A percentile compares a stretch with the other conserved stretches of the same genome.
Conservation (phyloP, 1,139 yeast species). For the Suhomyces bokatorum region DNA sequence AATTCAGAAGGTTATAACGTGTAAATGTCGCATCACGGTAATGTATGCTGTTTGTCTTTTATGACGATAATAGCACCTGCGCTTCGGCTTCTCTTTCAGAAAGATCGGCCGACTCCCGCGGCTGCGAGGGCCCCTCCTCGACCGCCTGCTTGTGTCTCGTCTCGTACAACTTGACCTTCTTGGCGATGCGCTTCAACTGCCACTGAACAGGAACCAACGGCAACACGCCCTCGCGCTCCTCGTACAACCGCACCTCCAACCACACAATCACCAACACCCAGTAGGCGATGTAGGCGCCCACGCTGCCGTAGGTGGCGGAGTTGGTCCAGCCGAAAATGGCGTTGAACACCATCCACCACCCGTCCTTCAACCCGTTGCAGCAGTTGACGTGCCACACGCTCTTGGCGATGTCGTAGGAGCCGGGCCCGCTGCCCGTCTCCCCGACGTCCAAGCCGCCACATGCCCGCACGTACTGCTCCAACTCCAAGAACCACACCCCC, state of each 20-base stretch:
- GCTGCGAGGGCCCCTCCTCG: neutral
- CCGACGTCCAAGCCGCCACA: slow-evolving; percentile 49
- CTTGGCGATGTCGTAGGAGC: slow-evolving; percentile 42
- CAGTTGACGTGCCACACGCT: slow-evolving; percentile 55
- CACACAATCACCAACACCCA: slow-evolving; percentile 35
- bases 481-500: slow-evolving; percentile 49
- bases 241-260: slow-evolving; percentile 26
- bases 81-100: slow-evolving; percentile 15
- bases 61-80: slow-evolving; percentile 7
- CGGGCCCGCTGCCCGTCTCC: slow-evolving; percentile 52
- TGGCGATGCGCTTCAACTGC: slow-evolving; percentile 26
- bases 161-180: slow-evolving; percentile 20
- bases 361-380: slow-evolving; percentile 48
- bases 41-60: neutral
- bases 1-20: no score
- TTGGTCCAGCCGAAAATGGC: slow-evolving; percentile 53
- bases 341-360: slow-evolving; percentile 51
- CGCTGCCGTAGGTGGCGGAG: slow-evolving; percentile 51
- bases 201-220: slow-evolving; percentile 30
- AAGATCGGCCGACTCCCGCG: slow-evolving; percentile 1
- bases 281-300: slow-evolving; percentile 37
- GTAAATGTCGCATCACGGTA: no score
- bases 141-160: slow-evolving; percentile 14
- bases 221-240: slow-evolving; percentile 34
- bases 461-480: slow-evolving; percentile 40